Evolutionary conservation across 805 yeast genomes (phyloP).

Genomic region (Wickerhamiella parazyma): DNA sequence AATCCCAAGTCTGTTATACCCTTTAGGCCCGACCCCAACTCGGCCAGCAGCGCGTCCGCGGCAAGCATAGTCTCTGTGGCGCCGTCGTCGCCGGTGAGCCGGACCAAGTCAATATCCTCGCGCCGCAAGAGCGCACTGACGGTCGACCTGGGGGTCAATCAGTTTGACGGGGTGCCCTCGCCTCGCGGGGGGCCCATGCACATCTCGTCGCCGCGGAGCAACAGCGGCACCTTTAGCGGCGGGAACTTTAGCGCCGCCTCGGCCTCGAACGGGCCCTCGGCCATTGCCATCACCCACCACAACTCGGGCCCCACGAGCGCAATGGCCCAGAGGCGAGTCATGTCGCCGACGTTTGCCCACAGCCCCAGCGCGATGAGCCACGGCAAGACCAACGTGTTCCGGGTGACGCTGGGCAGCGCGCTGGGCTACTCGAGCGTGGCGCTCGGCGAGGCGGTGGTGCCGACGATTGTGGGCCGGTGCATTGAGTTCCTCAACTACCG

Average conservation of each 20-base stretch:
- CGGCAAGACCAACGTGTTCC: conserved; percentile 31
- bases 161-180: neutral
- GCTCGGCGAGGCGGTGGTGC: conserved; percentile 38
- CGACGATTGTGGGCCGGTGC: conserved; percentile 68
- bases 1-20: neutral
- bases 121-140: neutral
- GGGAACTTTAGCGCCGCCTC: neutral
- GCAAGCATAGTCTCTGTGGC: neutral
- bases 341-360: conserved; percentile 7
- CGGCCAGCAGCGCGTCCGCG: neutral
- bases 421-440: conserved; percentile 37
- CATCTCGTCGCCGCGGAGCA: neutral
- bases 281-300: conserved; percentile 6
- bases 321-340: conserved; percentile 6
- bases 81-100: neutral
- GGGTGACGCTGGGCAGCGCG: conserved; percentile 44
- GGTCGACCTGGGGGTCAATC: neutral
- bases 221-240: neutral
- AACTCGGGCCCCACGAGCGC: conserved; percentile 8
- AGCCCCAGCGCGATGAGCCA: neutral
- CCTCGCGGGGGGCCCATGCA: neutral
- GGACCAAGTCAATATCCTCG: neutral
- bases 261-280: neutral
- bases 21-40: neutral
- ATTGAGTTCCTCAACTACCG: conserved; percentile 49